Base-by-base conservation (phyloP, 768 basidiomycete genomes). In the Tulasnella sp. region DNA sequence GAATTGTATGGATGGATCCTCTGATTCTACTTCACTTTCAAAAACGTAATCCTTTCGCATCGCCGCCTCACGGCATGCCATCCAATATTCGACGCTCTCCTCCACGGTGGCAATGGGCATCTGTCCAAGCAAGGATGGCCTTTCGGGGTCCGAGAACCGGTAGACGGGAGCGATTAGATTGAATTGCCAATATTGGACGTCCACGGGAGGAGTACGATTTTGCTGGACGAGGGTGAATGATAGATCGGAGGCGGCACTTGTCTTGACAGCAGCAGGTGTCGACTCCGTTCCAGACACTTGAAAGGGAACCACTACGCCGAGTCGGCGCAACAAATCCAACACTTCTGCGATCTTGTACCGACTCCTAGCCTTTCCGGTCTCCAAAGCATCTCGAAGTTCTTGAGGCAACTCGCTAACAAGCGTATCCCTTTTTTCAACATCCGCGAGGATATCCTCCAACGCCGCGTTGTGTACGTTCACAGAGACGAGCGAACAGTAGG, bases 401-500 rank as follows among this genome's bases (percentile, higher is more conserved):
- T 82, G 78, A 0, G 93, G 86, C 9, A 93, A 77, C 77, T 90
- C 85, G 31, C 84, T 85, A 14, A 94, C 83, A 5, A 84, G 83
- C 0, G 84, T 89, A 64, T 85, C 81, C 14, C 84, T 82, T 4
- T 89, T 89, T 36, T 85, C 83, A 0, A 86, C 85, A 1, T 86
- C 86, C 1, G 82, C 80, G 71, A 94, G 83, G 34, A 88, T 86
- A 6, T 83, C 79, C 22, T 85, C 84, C 17, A 96, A 85, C 14
- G 89, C 88, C 19, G 91, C 88, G 76, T 86, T 86, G 76, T 90
- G 85, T 9, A 83, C 80, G n/a, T 88, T 80, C 12, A 88, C 84
- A 19, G 91, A 86, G 17, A 94, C 85, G 19, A 92, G 80, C 2
- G 89, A 85, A 77, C 89, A 91, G 81, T 90, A 93, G 1, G 88